Base-by-base conservation (phyloP, 176 grass and related monocot genomes). In the Carex cristatella region DNA sequence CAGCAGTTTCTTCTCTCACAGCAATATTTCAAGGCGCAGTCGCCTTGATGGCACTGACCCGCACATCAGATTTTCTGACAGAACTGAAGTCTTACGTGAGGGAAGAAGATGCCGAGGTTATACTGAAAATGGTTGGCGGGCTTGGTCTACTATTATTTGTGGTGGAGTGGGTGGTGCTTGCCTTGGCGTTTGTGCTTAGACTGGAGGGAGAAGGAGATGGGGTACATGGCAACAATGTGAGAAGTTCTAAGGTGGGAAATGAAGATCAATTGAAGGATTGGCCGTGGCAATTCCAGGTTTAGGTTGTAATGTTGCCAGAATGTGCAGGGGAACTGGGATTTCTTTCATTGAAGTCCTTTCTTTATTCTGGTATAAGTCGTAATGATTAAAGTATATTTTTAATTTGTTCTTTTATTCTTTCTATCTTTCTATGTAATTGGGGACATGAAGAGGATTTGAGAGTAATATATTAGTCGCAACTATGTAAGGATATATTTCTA, bases 21-120 rank as follows among this genome's bases (percentile, higher is more conserved):
- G 95, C 95, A 72, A 98, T 98, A 87, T 98, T 95, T 88, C 95
- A 98, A 79, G 94, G 89, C 10, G 94, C 91, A 60, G 81, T 96
- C 64, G 87, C 94, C 23, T 87, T 96, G 4, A 86, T 96, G 60
- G 91, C 94, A 0, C 89, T 96, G 85, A 96, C 94, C 3, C 94
- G 89, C 76, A 93, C 94, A 35, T 65, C 91, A 40, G 94, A 91
- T 84, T 96, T 96, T 84, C 89, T 97, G 63, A 33, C 85, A 60
- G 94, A 94, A 90, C 83, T 97, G 44, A 90, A 91, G 72, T 97
- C 91, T 58, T 94, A 97, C 70, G 94, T 99, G 81, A 88, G 93
- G 72, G 93, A 95, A 74, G 97, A 99, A 13, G 97, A 95, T 56
- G 97, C 85, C 30, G 97, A 87, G 79, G 91, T 99, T 61, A 96